A percentile compares a stretch with the other conserved stretches of the same genome.
phyloP scores from a whole-genome alignment of 176 grass and related monocot genomes.

The Melocanna baccifera region DNA sequence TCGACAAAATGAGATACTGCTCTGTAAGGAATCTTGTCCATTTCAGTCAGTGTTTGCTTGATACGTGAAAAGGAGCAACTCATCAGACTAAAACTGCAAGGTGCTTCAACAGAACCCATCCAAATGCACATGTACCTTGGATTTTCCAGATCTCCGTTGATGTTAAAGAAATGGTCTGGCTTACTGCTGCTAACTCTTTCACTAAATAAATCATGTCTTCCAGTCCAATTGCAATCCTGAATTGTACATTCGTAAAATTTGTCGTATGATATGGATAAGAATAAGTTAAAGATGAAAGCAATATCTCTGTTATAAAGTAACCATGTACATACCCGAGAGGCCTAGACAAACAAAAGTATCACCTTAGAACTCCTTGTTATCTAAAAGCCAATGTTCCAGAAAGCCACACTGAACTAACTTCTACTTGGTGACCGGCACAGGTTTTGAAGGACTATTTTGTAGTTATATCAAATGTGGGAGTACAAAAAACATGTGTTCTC shows the following conservation, averaged over 20 bases:
- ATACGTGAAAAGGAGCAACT: conserved; percentile 17
- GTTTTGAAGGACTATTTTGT: conserved; percentile 16
- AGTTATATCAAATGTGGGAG: conserved; percentile 42
- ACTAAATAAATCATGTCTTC: conserved; percentile 27
- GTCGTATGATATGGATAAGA: background rate
- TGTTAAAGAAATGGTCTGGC: conserved; percentile 18
- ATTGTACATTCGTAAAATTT: background rate
- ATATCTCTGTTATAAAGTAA: background rate
- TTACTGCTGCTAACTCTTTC: conserved; percentile 33
- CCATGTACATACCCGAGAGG: background rate
- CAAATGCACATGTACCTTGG: conserved; percentile 38
- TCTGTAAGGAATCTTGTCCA: background rate
- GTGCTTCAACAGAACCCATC: conserved; percentile 51
- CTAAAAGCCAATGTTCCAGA: background rate
- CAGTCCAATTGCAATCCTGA: conserved; percentile 26
- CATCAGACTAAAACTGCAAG: conserved; percentile 42
- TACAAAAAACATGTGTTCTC: conserved; percentile 21
- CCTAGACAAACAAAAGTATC: background rate
- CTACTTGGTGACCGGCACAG: conserved; percentile 1
- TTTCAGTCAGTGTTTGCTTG: background rate
- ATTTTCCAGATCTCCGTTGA: conserved; percentile 32
- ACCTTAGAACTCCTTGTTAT: background rate
- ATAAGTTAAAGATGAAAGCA: background rate
- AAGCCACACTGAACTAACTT: background rate
- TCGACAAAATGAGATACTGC: background rate